phyloP scores from a whole-genome alignment of 108 stramenopile genomes.

The Nitzschia sp. region DNA sequence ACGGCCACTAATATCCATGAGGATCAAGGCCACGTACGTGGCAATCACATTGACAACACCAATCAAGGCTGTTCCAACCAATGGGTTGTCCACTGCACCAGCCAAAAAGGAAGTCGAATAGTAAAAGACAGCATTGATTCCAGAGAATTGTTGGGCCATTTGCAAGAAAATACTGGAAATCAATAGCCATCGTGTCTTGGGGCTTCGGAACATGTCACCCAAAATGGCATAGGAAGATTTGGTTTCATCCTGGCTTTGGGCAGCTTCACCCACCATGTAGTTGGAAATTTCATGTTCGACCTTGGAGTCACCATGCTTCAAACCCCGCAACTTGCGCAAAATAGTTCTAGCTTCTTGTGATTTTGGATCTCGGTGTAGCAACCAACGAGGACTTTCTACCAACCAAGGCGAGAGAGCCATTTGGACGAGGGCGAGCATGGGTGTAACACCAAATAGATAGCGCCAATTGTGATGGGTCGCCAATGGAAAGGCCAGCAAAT shows the following conservation, averaged over 20 bases:
- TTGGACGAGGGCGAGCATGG: conserved; percentile 68
- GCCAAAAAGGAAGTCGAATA: conserved; percentile 97
- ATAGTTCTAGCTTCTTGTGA: conserved; percentile 79
- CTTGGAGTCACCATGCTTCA: conserved; percentile 76
- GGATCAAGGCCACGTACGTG: conserved; percentile 83
- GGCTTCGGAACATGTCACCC: conserved; percentile 69
- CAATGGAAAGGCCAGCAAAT: conserved; percentile 82
- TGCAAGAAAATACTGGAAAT: conserved; percentile 76
- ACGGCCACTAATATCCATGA: conserved; percentile 90
- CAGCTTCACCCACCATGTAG: conserved; percentile 63
- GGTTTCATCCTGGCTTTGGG: conserved; percentile 46
- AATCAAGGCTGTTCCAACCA: conserved; percentile 87
- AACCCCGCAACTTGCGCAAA: conserved; percentile 86
- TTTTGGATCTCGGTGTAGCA: conserved; percentile 68
- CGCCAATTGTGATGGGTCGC: conserved; percentile 72
- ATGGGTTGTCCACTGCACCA: conserved; percentile 86
- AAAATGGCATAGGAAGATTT: conserved; percentile 27
- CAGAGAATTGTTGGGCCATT: conserved; percentile 90
- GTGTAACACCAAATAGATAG: conserved; percentile 79
- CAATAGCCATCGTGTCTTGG: conserved; percentile 67
- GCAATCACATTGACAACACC: conserved; percentile 95
- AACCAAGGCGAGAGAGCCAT: conserved; percentile 75
- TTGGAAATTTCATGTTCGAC: conserved; percentile 90
- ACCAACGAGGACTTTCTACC: conserved; percentile 91
- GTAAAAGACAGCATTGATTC: conserved; percentile 99